Percentiles rank a stretch among this genome's conserved stretches.
These are phyloP conservation scores for Didymella exigua DNA, from an alignment of 2,329 filamentous ascomycete genomes.

Conservation along the genomic window DNA sequence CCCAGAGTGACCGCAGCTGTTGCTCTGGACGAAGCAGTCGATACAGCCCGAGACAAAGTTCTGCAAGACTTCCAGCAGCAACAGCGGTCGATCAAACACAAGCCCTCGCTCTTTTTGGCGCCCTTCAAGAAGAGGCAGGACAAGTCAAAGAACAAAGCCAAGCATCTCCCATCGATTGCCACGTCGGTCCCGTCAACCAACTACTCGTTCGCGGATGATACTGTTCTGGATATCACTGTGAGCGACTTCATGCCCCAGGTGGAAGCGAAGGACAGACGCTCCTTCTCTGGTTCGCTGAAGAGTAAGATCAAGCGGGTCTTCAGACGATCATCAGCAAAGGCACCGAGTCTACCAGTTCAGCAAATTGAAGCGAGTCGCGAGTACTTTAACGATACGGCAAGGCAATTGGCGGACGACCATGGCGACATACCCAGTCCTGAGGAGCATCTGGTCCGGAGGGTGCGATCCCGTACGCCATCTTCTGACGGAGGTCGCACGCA, in stretches of 20 bases:
- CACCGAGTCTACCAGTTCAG: conserved; percentile 55
- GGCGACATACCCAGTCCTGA: conserved; percentile 48
- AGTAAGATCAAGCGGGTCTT: conserved; percentile 67
- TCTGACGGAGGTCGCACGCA: conserved; percentile 22
- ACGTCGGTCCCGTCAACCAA: conserved; percentile 14
- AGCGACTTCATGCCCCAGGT: conserved; percentile 33
- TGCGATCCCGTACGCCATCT: conserved; percentile 34
- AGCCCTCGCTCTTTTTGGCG: conserved; percentile 52
- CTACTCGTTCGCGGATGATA: conserved; percentile 22
- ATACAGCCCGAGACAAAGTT: conserved; percentile 48
- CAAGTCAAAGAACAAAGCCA: conserved; percentile 30
- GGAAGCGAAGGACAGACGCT: conserved; percentile 63
- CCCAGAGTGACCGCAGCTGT: conserved; percentile 37
- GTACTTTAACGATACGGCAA: conserved; percentile 36
- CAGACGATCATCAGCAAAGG: conserved; percentile 45
- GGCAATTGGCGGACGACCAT: conserved; percentile 33
- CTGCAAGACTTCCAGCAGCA: conserved; percentile 50
- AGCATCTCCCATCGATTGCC: conserved; percentile 2
- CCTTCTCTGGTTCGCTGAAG: conserved; percentile 67
- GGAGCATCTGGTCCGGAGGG: conserved; percentile 54
- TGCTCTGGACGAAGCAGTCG: conserved; percentile 32
- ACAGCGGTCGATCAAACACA: conserved; percentile 46
- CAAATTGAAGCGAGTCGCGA: conserved; percentile 57
- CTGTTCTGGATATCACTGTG: conserved; percentile 17
- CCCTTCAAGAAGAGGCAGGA: conserved; percentile 53